Evolutionary conservation across 306 rosid species (phyloP), one percentile per base, ranked within the genome.

Genomic region (Crotalaria pallida): DNA sequence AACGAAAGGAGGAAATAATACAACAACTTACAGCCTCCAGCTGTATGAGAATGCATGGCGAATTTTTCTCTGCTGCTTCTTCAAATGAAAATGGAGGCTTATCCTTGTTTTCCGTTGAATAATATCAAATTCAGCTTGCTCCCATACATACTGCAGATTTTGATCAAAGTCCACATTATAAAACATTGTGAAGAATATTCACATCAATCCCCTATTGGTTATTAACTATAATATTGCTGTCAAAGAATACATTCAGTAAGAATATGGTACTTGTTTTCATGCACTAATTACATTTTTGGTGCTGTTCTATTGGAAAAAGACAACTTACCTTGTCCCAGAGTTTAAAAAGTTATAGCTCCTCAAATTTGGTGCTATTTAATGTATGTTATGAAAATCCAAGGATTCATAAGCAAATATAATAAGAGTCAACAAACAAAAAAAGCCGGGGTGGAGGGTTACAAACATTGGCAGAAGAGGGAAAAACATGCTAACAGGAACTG

Each of bases 51-150:
- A 93, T 41, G 96, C 96, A 79, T 82, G 96, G 33, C 89, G 83
- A 49, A 90, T 62, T 60, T 92, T 92, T 77, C 87, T 87, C 72
- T 85, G 88, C 64, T 75, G 93, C 80, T 85, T 88, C 74, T 85
- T 81, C 73, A 90, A 69, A 74, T 87, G 88, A 77, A 86, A 93
- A 80, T 90, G 98, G 65, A 93, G 92, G 77, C 96, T 87, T 65
- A 90, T 90, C 84, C 96, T 87, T 74, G 97, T 90, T 80, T 84
- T 93, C 41, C 97, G 87, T 77, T 88, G 89, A 73, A 90, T 67
- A 52, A 90, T 76, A 76, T 93, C 96, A 11, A 90, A 93, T 59
- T 93, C 98, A 45, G 88, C 97, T 85, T 93, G 97, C 85, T 93
- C 98, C 96, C 98, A 93, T 6, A 85, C 80, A 70, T 90, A 90